A percentile compares a stretch with the other conserved stretches of the same genome.
phyloP scores from a whole-genome alignment of 768 basidiomycete genomes.

The Termitomyces sp. region DNA sequence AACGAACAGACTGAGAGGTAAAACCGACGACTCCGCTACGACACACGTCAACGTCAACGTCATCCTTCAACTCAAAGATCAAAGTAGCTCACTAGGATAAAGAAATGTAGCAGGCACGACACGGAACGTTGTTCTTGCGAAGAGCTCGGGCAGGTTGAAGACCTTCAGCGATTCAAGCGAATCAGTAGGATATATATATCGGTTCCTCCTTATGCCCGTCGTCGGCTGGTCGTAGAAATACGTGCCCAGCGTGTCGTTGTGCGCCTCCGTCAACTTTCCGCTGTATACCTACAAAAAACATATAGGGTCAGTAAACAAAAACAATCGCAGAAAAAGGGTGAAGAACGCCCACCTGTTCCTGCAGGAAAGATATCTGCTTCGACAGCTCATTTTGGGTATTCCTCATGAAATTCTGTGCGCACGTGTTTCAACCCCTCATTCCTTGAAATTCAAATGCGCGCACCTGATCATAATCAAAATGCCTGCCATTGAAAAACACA shows the following conservation, averaged over 20 bases:
- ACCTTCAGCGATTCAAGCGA: constrained; percentile 43
- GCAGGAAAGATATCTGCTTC: constrained; percentile 60
- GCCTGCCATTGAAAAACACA: constrained; percentile 87
- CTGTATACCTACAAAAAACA: constrained; percentile 45
- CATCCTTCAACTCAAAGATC: not conserved
- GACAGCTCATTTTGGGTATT: constrained; percentile 54
- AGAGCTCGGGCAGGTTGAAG: constrained; percentile 50
- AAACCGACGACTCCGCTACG: constrained; percentile 23
- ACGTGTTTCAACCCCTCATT: not conserved
- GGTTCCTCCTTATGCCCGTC: constrained; percentile 65
- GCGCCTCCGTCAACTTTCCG: constrained; percentile 49
- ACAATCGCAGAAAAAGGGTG: not conserved
- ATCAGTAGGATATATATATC: constrained; percentile 56
- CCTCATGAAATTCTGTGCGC: constrained; percentile 55
- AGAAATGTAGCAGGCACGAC: constrained; percentile 44
- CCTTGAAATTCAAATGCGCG: constrained; percentile 28
- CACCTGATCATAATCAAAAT: constrained; percentile 52
- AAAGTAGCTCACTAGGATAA: constrained; percentile 47
- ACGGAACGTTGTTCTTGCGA: constrained; percentile 39
- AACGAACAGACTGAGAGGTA: constrained; percentile 52
- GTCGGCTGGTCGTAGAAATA: constrained; percentile 91
- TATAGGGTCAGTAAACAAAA: not conserved
- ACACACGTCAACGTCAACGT: not conserved
- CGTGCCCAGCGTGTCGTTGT: constrained; percentile 45
- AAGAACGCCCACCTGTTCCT: constrained; percentile 53